Conservation (phyloP, 805 yeast genomes). For the Ogataea trehalophila region DNA sequence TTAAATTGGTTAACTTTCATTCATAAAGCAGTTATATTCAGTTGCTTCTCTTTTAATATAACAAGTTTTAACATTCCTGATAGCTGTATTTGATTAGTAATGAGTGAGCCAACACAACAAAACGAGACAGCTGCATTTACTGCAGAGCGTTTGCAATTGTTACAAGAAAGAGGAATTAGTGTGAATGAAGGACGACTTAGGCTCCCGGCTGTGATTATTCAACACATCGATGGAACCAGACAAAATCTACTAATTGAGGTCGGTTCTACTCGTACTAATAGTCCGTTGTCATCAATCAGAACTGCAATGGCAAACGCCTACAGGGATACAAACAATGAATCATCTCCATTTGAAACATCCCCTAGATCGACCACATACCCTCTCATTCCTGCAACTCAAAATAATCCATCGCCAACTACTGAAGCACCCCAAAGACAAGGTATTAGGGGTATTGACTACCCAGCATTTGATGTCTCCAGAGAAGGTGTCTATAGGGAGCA, state of each 20-base stretch:
- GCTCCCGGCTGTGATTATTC: slow-evolving; percentile 28
- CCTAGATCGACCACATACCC: background rate
- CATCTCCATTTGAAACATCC: background rate
- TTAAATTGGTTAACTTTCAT: no score
- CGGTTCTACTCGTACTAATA: slow-evolving; percentile 14
- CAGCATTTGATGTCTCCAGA: slow-evolving; percentile 33
- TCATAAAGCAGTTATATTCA: no score
- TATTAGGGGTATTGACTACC: slow-evolving; percentile 31
- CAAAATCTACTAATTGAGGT: slow-evolving; percentile 29
- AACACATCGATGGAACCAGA: slow-evolving; percentile 27
- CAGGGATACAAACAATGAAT: background rate
- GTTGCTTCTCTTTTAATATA: no score
- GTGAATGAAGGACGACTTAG: slow-evolving; percentile 19
- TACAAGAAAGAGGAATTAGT: slow-evolving; percentile 13
- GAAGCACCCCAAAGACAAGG: slow-evolving; percentile 9
- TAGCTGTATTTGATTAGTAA: background rate
- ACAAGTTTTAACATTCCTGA: no score
- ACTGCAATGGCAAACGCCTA: background rate
- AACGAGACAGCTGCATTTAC: background rate
- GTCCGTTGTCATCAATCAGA: background rate
- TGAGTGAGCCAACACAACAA: background rate
- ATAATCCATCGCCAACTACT: background rate
- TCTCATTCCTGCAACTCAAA: background rate
- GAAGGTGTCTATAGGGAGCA: slow-evolving; percentile 28
- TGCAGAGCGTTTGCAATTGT: background rate